phyloP scores from a whole-genome alignment of 2,329 filamentous ascomycete species.

The Elsinoe necatrix region DNA sequence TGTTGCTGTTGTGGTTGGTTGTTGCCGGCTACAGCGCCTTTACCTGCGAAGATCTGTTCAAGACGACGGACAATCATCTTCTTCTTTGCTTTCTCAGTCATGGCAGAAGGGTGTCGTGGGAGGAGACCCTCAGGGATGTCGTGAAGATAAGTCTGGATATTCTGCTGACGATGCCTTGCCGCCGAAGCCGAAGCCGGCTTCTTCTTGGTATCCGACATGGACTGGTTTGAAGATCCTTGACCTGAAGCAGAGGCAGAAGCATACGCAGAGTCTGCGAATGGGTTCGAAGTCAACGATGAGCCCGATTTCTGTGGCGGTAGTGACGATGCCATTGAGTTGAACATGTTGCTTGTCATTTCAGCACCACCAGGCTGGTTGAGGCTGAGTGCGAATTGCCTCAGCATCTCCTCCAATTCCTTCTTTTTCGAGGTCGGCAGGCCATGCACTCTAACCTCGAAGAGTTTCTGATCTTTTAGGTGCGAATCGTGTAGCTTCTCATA shows the following conservation, averaged over 20 bases:
- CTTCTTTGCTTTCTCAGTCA: conserved; percentile 68
- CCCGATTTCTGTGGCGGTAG: conserved; percentile 50
- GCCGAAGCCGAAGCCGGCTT: conserved; percentile 18
- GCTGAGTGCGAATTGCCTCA: conserved; percentile 61
- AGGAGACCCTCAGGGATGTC: conserved; percentile 64
- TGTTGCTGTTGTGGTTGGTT: conserved; percentile 48
- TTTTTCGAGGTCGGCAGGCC: conserved; percentile 64
- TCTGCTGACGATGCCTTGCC: conserved; percentile 41
- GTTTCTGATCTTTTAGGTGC: conserved; percentile 62
- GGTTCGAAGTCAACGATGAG: conserved; percentile 48
- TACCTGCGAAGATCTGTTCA: conserved; percentile 76
- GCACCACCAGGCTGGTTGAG: conserved; percentile 44
- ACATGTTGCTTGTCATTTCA: conserved; percentile 20
- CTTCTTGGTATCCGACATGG: conserved; percentile 25
- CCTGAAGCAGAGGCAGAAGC: conserved; percentile 50
- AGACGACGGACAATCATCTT: conserved; percentile 66
- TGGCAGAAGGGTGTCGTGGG: conserved; percentile 46
- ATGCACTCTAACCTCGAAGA: conserved; percentile 78
- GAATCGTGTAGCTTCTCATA: conserved; percentile 61
- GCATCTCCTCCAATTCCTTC: conserved; percentile 62
- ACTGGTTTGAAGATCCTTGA: conserved; percentile 32
- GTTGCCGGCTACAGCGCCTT: conserved; percentile 37
- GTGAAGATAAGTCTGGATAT: conserved; percentile 60
- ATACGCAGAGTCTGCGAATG: conserved; percentile 48
- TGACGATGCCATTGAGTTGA: conserved; percentile 28